Conservation (phyloP, 805 yeast genomes). For the Kluyveromyces aestuarii region DNA sequence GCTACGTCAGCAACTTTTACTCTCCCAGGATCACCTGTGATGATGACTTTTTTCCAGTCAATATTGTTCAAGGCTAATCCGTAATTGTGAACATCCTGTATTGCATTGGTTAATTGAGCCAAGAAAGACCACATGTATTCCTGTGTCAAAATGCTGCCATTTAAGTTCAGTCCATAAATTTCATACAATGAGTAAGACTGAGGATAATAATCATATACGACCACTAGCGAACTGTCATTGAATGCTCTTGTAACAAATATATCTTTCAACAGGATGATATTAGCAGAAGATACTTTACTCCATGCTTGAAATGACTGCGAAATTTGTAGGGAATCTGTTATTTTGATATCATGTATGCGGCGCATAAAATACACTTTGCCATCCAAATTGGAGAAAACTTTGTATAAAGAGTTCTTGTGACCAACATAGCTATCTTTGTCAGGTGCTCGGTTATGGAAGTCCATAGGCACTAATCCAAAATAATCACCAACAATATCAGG, state of each 20-base stretch:
- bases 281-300: conserved; percentile 42
- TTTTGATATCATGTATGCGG: conserved; percentile 54
- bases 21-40: conserved; percentile 59
- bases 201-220: conserved; percentile 83
- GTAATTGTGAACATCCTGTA: conserved; percentile 55
- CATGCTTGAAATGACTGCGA: conserved; percentile 51
- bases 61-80: conserved; percentile 48
- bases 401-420: conserved; percentile 55
- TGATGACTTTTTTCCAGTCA: conserved; percentile 59
- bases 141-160: conserved; percentile 39
- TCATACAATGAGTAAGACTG: conserved; percentile 62
- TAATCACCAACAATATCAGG: conserved; percentile 76
- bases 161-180: conserved; percentile 42
- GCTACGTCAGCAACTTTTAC: conserved; percentile 67
- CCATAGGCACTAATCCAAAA: conserved; percentile 80
- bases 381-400: conserved; percentile 69
- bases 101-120: conserved; percentile 64
- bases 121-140: conserved; percentile 66
- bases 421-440: conserved; percentile 35
- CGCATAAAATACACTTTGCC: conserved; percentile 73
- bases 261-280: conserved; percentile 61
- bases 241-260: conserved; percentile 84
- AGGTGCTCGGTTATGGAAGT: conserved; percentile 34
- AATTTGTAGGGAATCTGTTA: conserved; percentile 50
- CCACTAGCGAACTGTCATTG: conserved; percentile 65